A percentile compares a stretch with the other conserved stretches of the same genome.
phyloP scores from a whole-genome alignment of 1,284 basidiomycete species.

The Ceratobasidium sp. region DNA sequence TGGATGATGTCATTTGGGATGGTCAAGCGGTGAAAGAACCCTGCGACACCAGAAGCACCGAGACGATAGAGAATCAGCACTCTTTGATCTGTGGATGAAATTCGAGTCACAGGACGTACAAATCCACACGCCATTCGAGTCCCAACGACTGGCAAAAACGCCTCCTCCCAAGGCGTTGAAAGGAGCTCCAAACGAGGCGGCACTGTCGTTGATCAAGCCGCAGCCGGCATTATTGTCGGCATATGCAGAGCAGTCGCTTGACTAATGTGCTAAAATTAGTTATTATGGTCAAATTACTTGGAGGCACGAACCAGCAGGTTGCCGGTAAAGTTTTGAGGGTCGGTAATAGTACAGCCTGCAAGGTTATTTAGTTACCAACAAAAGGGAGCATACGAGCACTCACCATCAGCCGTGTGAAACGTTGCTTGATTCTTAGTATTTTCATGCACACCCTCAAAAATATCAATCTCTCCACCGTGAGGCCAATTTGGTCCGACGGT shows the following conservation, averaged over 20 bases:
- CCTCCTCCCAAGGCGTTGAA: conserved; percentile 78
- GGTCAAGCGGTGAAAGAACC: conserved; percentile 74
- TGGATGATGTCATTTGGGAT: conserved; percentile 69
- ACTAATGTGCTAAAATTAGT: neutral
- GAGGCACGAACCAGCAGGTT: conserved; percentile 13
- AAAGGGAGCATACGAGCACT: conserved; percentile 32
- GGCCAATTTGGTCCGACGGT: conserved; percentile 41
- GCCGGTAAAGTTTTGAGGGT: conserved; percentile 36
- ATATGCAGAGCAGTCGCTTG: conserved; percentile 55
- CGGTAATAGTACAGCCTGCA: conserved; percentile 25
- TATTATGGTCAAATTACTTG: neutral
- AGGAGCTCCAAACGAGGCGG: conserved; percentile 71
- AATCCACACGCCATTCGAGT: conserved; percentile 70
- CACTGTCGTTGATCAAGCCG: conserved; percentile 71
- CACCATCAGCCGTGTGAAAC: conserved; percentile 45
- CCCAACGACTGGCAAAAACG: conserved; percentile 80
- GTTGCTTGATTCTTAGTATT: conserved; percentile 39
- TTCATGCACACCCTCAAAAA: conserved; percentile 40
- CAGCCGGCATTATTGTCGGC: conserved; percentile 61
- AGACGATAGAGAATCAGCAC: neutral
- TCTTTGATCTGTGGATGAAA: neutral
- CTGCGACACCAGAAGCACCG: conserved; percentile 48
- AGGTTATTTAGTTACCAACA: neutral
- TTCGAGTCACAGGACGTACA: conserved; percentile 59
- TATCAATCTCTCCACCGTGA: conserved; percentile 40